These are phyloP conservation scores for Geum urbanum DNA, from an alignment of 306 rosid species.

Conservation along the genomic window DNA sequence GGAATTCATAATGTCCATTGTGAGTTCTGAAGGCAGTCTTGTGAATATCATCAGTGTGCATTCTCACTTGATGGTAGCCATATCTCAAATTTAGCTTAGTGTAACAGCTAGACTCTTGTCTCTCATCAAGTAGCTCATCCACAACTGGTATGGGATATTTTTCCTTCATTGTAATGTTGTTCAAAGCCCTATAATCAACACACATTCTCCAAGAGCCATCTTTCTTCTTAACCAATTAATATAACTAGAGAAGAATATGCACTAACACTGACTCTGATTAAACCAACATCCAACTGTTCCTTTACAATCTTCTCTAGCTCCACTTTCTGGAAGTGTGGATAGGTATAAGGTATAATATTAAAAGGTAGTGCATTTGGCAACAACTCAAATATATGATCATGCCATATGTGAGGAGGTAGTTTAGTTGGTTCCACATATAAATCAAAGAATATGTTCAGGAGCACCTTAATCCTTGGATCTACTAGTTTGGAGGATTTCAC, in stretches of 20 bases:
- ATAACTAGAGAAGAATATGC: background rate
- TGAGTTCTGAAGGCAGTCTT: background rate
- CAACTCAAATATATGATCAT: background rate
- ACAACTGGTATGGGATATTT: background rate
- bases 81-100: background rate
- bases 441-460: background rate
- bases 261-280: background rate
- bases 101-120: background rate
- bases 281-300: background rate
- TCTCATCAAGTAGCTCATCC: background rate
- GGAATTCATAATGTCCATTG: background rate
- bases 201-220: background rate
- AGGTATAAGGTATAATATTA: background rate
- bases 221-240: background rate
- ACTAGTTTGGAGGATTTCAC: background rate
- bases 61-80: background rate
- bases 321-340: background rate
- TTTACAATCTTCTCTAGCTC: background rate
- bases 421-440: background rate
- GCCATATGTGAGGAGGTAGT: background rate
- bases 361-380: background rate
- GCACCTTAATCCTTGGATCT: background rate
- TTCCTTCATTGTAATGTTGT: background rate
- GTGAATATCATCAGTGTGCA: background rate
- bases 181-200: background rate